Percentiles rank a stretch among this genome's conserved stretches.
These are phyloP conservation scores for Hyparrhenia diplandra DNA, from an alignment of 176 grass and related monocot genomes.

Conservation along the genomic window DNA sequence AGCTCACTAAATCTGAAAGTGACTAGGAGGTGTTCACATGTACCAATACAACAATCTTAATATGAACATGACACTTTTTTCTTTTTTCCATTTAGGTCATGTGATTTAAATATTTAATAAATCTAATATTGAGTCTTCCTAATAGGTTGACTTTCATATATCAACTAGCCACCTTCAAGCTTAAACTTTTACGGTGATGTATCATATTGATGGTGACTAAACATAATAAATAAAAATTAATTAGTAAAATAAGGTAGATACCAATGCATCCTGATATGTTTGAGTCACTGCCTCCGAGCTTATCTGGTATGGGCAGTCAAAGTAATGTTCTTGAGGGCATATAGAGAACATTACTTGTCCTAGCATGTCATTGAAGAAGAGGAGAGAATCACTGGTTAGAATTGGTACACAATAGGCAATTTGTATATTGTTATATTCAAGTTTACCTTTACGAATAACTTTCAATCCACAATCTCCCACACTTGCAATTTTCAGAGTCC, in stretches of 20 bases:
- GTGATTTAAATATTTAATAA: neutral
- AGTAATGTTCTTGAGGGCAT: conserved; percentile 91
- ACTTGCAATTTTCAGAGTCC: conserved; percentile 76
- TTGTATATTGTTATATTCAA: conserved; percentile 10
- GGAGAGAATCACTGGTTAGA: neutral
- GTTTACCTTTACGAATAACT: conserved; percentile 75
- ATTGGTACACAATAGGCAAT: neutral
- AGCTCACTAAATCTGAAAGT: neutral
- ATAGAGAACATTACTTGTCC: conserved; percentile 81
- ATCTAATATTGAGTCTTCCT: neutral
- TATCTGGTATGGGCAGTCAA: conserved; percentile 93
- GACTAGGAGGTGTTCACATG: neutral
- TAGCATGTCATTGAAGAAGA: conserved; percentile 31
- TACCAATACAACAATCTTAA: neutral
- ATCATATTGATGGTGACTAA: neutral
- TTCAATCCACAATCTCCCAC: conserved; percentile 87
- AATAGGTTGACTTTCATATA: neutral
- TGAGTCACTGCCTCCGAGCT: conserved; percentile 74
- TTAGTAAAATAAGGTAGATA: neutral
- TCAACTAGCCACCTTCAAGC: neutral
- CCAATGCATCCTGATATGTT: conserved; percentile 76
- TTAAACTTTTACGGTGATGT: neutral
- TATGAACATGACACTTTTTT: neutral
- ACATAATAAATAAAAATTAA: neutral
- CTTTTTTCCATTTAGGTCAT: neutral